phyloP scores from a whole-genome alignment of 306 rosid genomes.

The Citrullus colocynthis region DNA sequence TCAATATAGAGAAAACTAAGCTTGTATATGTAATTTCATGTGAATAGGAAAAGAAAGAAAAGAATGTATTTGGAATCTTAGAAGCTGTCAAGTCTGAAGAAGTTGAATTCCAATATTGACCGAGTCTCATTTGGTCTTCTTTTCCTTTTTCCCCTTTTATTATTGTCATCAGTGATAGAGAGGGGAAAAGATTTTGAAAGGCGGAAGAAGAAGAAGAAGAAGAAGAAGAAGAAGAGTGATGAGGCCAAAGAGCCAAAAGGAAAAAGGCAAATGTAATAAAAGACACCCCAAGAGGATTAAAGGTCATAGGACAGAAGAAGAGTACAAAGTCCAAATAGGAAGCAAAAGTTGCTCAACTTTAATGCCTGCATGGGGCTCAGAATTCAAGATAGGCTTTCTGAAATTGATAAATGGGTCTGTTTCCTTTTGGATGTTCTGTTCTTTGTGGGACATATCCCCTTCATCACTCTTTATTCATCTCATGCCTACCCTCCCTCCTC shows the following conservation, averaged over 20 bases:
- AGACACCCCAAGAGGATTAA: slow-evolving; percentile 4
- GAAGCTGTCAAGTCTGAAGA: slow-evolving; percentile 3
- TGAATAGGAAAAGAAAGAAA: not conserved
- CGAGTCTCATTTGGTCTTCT: not conserved
- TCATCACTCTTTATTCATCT: not conserved
- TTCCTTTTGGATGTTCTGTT: not conserved
- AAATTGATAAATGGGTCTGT: slow-evolving; percentile 35
- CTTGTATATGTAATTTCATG: not conserved
- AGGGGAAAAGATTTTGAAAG: not conserved
- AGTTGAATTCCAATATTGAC: not conserved
- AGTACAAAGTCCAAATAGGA: slow-evolving; percentile 15
- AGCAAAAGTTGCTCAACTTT: slow-evolving; percentile 12
- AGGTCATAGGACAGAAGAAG: slow-evolving; percentile 4
- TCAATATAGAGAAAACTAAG: not conserved
- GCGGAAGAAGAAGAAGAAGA: not conserved
- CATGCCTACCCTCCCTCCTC: not conserved
- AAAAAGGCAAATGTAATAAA: slow-evolving; percentile 8
- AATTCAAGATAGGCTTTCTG: slow-evolving; percentile 8
- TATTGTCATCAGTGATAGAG: not conserved
- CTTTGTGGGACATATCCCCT: not conserved
- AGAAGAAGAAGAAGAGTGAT: not conserved
- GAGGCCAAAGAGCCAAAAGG: not conserved
- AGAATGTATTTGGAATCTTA: not conserved
- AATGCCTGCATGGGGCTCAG: slow-evolving; percentile 15
- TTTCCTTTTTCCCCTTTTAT: not conserved